phyloP scores from a whole-genome alignment of 805 yeast species.

The Sungouiella thailandica region DNA sequence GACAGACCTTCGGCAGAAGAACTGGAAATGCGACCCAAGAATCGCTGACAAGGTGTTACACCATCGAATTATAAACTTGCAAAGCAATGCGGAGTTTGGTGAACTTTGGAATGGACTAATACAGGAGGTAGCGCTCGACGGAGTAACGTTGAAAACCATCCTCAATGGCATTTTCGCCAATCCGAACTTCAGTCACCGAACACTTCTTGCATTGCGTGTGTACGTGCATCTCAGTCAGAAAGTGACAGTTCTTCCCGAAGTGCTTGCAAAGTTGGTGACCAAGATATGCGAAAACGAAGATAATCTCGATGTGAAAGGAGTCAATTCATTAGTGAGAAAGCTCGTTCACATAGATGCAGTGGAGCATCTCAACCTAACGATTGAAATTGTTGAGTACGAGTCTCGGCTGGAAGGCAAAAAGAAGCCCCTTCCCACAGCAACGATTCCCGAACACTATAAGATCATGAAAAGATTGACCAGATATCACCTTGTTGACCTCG shows the following conservation, averaged over 20 bases:
- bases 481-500: slow-evolving; percentile 6
- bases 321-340: slow-evolving; percentile 8
- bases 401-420: not conserved
- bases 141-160: slow-evolving; percentile 7
- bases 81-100: slow-evolving; percentile 2
- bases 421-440: slow-evolving; percentile 2
- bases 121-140: slow-evolving; percentile 3
- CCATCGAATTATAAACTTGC: slow-evolving; percentile 5
- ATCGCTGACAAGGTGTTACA: slow-evolving; percentile 25
- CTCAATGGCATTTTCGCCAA: slow-evolving; percentile 10
- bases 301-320: slow-evolving; percentile 1
- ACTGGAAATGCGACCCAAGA: slow-evolving; percentile 27
- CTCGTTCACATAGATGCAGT: slow-evolving; percentile 12
- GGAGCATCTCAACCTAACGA: slow-evolving; percentile 6
- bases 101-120: slow-evolving; percentile 1
- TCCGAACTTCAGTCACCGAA: slow-evolving; percentile 2
- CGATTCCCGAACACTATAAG: slow-evolving; percentile 10
- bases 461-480: slow-evolving; percentile 11
- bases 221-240: not conserved
- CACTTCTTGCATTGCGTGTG: not conserved
- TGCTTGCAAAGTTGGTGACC: slow-evolving; percentile 5
- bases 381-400: slow-evolving; percentile 2
- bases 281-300: slow-evolving; percentile 6
- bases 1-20: slow-evolving; percentile 21
- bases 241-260: slow-evolving; percentile 10